phyloP scores from a whole-genome alignment of 352 stramenopile species.

The Globisporangium middletonii region DNA sequence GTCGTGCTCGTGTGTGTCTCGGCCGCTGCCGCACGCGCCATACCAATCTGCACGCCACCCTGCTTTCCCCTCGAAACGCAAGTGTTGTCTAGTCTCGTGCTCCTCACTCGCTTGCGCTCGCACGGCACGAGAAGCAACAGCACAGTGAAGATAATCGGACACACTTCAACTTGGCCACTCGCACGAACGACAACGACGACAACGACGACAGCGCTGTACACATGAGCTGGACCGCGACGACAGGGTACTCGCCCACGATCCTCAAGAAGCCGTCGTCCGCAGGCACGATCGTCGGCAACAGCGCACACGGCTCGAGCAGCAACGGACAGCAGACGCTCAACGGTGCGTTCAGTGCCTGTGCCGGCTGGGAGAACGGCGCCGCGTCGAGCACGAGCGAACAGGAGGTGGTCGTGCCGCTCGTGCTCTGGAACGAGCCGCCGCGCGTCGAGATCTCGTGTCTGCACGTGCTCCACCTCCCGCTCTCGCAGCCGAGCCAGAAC shows the following conservation, averaged over 20 bases:
- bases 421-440: slow-evolving; percentile 62
- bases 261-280: slow-evolving; percentile 17
- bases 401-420: slow-evolving; percentile 59
- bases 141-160: not conserved
- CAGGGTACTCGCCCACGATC: slow-evolving; percentile 17
- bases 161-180: slow-evolving; percentile 13
- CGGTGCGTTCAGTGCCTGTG: not conserved
- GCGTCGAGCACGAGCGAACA: not conserved
- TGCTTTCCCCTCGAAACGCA: too few species aligned
- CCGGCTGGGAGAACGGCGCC: slow-evolving; percentile 1
- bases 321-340: not conserved
- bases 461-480: slow-evolving; percentile 59
- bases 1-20: too few species aligned
- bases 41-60: too few species aligned
- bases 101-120: not conserved
- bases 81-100: not conserved
- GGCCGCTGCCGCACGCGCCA: too few species aligned
- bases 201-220: not conserved
- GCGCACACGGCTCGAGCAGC: not conserved
- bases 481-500: slow-evolving; percentile 63
- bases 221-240: slow-evolving; percentile 25
- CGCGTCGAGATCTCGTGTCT: slow-evolving; percentile 44
- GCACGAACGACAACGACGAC: not conserved
- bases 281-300: slow-evolving; percentile 3
- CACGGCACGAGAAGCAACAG: not conserved